Evolutionary conservation across 306 rosid genomes (phyloP).

Genomic region (Adenanthera pavonina): DNA sequence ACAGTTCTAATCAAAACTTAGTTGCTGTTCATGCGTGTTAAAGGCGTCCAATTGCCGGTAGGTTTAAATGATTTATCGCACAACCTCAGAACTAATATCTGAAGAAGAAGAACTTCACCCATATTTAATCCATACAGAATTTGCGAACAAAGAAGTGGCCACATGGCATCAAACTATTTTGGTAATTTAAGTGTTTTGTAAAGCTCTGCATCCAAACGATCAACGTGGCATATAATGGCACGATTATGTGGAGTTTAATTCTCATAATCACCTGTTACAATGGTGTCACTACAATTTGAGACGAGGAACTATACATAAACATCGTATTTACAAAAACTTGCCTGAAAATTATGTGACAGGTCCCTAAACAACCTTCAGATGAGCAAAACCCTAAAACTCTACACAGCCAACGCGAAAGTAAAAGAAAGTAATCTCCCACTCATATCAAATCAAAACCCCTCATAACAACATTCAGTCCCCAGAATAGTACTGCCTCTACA

Average conservation of each 20-base stretch:
- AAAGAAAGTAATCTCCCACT: conserved; percentile 51
- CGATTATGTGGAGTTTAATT: conserved; percentile 54
- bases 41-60: too few relatives aligned
- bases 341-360: conserved; percentile 39
- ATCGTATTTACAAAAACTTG: conserved; percentile 62
- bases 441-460: conserved; percentile 48
- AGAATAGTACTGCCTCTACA: conserved; percentile 26
- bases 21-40: too few relatives aligned
- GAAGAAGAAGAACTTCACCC: neutral
- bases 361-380: conserved; percentile 46
- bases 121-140: too few relatives aligned
- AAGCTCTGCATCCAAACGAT: conserved; percentile 31
- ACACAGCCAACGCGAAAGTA: conserved; percentile 27
- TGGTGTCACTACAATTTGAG: conserved; percentile 50
- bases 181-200: neutral
- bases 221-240: conserved; percentile 45
- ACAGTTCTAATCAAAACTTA: too few relatives aligned
- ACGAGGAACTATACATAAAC: conserved; percentile 64
- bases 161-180: neutral
- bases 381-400: conserved; percentile 41
- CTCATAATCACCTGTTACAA: conserved; percentile 54
- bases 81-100: neutral
- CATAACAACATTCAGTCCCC: conserved; percentile 36
- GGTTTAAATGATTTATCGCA: too few relatives aligned
- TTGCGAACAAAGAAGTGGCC: neutral